phyloP scores from a whole-genome alignment of 192 early-diverging fungal species.

The Jimgerdemannia lactiflua region DNA sequence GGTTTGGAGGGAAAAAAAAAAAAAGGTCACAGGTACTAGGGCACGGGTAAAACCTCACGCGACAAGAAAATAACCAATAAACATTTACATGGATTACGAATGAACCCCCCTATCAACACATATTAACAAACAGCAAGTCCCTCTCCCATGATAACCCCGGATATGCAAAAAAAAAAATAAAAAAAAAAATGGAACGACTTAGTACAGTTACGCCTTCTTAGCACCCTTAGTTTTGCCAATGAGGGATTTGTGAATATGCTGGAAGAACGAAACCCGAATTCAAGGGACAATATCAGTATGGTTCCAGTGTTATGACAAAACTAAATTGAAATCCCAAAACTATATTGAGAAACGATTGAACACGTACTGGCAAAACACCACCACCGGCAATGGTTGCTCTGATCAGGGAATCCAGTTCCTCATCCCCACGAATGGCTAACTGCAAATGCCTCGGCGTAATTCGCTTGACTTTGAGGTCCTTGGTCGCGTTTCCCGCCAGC shows the following conservation, averaged over 20 bases:
- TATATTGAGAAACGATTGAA: not conserved
- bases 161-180: too few relatives aligned
- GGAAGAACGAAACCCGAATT: not conserved
- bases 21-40: too few relatives aligned
- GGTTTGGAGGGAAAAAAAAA: too few relatives aligned
- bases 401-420: slow-evolving; percentile 87
- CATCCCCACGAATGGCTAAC: slow-evolving; percentile 89
- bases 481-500: slow-evolving; percentile 90
- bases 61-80: too few relatives aligned
- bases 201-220: too few relatives aligned
- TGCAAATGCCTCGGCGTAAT: slow-evolving; percentile 90
- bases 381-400: slow-evolving; percentile 90
- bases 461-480: slow-evolving; percentile 87
- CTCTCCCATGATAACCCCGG: too few relatives aligned
- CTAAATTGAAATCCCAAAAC: not conserved
- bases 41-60: too few relatives aligned
- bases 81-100: too few relatives aligned
- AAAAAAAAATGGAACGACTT: too few relatives aligned
- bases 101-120: too few relatives aligned
- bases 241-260: slow-evolving; percentile 63
- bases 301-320: not conserved
- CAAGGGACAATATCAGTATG: not conserved
- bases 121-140: too few relatives aligned
- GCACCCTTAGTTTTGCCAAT: slow-evolving; percentile 44
- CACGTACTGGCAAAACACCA: slow-evolving; percentile 67